Evolutionary conservation across 2,329 filamentous ascomycete species (phyloP).

Genomic region (Aspergillus calidoustus): DNA sequence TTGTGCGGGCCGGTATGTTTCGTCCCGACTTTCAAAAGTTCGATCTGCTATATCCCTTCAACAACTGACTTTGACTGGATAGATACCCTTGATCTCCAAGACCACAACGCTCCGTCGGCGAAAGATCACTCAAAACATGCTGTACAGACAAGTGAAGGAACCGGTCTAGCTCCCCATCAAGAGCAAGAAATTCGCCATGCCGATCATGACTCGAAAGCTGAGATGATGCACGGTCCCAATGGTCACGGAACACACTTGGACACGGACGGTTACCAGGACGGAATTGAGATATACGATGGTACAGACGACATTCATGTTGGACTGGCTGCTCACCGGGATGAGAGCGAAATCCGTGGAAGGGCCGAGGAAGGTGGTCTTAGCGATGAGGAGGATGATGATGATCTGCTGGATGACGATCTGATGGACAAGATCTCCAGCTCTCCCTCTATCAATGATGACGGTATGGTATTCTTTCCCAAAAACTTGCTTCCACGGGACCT

Average conservation of each 20-base stretch:
- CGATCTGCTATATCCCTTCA: background rate
- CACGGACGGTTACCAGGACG: conserved; percentile 36
- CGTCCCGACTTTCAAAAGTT: background rate
- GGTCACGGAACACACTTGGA: conserved; percentile 60
- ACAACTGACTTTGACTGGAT: conserved; percentile 4
- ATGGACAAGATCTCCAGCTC: conserved; percentile 99
- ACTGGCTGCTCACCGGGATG: conserved; percentile 26
- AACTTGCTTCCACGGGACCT: background rate
- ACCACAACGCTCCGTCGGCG: conserved; percentile 78
- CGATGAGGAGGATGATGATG: conserved; percentile 68
- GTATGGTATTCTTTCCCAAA: conserved; percentile 52
- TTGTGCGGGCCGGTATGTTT: conserved; percentile 51
- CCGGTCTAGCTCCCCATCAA: conserved; percentile 76
- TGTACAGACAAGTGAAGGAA: conserved; percentile 54
- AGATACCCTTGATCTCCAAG: conserved; percentile 97
- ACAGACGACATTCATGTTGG: conserved; percentile 30
- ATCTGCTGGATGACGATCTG: conserved; percentile 86
- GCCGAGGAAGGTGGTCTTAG: conserved; percentile 58
- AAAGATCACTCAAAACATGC: conserved; percentile 73
- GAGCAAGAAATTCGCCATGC: conserved; percentile 81
- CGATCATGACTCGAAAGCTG: conserved; percentile 74
- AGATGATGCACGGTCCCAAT: conserved; percentile 68
- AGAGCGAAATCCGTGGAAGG: conserved; percentile 19
- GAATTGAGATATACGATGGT: conserved; percentile 41
- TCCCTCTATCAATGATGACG: conserved; percentile 92